Percentiles rank a stretch among this genome's conserved stretches.
These are phyloP conservation scores for Ogataea methanolica DNA, from an alignment of 805 yeast genomes.

Conservation along the genomic window DNA sequence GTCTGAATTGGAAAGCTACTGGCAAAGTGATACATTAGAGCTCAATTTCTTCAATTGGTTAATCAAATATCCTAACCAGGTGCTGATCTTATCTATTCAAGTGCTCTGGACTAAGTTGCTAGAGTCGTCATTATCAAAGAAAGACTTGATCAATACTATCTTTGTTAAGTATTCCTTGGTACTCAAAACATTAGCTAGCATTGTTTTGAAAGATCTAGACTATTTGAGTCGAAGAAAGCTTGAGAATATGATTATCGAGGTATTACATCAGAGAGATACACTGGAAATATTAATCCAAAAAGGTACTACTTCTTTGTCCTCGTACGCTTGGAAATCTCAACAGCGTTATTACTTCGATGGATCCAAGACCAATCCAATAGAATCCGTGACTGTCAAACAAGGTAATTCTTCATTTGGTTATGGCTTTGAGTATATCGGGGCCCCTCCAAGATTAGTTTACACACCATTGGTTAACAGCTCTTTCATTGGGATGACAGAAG, in stretches of 20 bases:
- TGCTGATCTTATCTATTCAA: conserved; percentile 49
- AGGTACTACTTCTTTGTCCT: background rate
- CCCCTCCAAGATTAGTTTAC: conserved; percentile 64
- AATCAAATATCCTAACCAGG: conserved; percentile 49
- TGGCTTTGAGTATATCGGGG: conserved; percentile 81
- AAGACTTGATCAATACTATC: conserved; percentile 4
- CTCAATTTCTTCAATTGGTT: conserved; percentile 32
- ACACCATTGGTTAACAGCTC: conserved; percentile 69
- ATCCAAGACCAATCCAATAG: conserved; percentile 16
- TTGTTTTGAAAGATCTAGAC: conserved; percentile 26
- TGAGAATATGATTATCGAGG: conserved; percentile 64
- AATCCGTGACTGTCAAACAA: conserved; percentile 42
- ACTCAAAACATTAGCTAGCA: conserved; percentile 25
- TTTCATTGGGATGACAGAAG: conserved; percentile 66
- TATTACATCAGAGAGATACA: conserved; percentile 53
- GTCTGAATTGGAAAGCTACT: conserved; percentile 9
- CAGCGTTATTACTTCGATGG: conserved; percentile 44
- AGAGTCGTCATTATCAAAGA: background rate
- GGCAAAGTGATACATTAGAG: conserved; percentile 4
- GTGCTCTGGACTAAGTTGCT: conserved; percentile 52
- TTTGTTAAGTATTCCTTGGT: conserved; percentile 11
- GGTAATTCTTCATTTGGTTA: conserved; percentile 49
- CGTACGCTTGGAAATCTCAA: conserved; percentile 45
- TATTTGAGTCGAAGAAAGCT: conserved; percentile 36
- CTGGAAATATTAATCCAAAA: conserved; percentile 2